Evolutionary conservation across 164 flowering plant genomes (phyloP).

Genomic region (Kingdonia uniflora): DNA sequence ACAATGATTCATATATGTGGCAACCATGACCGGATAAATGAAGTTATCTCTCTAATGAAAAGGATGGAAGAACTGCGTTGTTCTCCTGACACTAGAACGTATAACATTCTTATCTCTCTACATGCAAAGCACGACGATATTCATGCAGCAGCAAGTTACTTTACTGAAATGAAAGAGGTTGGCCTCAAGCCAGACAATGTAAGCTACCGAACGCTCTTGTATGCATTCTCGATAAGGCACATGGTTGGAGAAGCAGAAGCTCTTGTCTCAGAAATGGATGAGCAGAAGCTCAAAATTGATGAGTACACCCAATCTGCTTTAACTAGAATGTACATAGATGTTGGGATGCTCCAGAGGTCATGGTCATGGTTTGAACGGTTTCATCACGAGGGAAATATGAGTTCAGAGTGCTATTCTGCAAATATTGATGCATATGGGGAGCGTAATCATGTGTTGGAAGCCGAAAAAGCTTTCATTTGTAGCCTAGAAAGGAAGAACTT

Average conservation of each 20-base stretch:
- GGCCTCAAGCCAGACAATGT: conserved; percentile 62
- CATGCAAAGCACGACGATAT: conserved; percentile 60
- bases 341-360: conserved; percentile 58
- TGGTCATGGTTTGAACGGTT: conserved; percentile 88
- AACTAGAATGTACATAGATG: conserved; percentile 81
- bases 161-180: conserved; percentile 55
- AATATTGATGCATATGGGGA: conserved; percentile 92
- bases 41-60: conserved; percentile 52
- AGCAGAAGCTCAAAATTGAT: conserved; percentile 54
- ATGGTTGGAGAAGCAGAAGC: conserved; percentile 75
- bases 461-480: conserved; percentile 65
- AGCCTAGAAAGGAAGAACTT: conserved; percentile 40
- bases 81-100: conserved; percentile 81
- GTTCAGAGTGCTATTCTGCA: conserved; percentile 83
- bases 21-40: conserved; percentile 57
- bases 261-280: conserved; percentile 68
- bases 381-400: conserved; percentile 56
- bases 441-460: conserved; percentile 54
- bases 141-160: conserved; percentile 42
- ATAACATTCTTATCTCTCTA: conserved; percentile 78
- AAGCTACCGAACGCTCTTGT: conserved; percentile 75
- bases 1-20: conserved; percentile 91
- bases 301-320: conserved; percentile 83
- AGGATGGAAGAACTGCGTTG: conserved; percentile 73
- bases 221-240: conserved; percentile 73